Percentiles rank a stretch among this genome's conserved stretches.
Conservation (phyloP, 2,329 filamentous ascomycete genomes). For the Magnaporthiopsis rhizophila region DNA sequence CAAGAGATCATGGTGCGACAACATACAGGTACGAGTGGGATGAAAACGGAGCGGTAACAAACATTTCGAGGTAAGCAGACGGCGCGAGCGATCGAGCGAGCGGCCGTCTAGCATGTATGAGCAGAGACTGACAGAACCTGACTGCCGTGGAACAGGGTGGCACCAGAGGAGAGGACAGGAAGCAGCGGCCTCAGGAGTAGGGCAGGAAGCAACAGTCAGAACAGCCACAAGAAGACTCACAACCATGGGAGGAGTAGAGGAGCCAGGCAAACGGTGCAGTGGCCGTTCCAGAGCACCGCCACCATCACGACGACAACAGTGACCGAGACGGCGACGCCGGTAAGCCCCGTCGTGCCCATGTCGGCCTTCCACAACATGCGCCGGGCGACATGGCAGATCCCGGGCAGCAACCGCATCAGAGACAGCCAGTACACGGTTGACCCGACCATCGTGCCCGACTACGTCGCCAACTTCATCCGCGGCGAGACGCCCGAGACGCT, state of each 20-base stretch:
- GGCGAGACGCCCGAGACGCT: conserved; percentile 47
- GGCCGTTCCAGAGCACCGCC: conserved; percentile 27
- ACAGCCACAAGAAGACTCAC: not conserved
- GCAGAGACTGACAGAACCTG: no score
- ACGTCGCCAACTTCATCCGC: conserved; percentile 46
- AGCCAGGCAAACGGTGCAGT: conserved; percentile 21
- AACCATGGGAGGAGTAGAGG: conserved; percentile 1
- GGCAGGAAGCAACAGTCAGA: not conserved
- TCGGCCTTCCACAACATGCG: conserved; percentile 7
- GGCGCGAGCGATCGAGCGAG: no score
- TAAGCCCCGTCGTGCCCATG: conserved; percentile 8
- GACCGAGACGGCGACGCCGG: conserved; percentile 15
- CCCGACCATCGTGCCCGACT: conserved; percentile 43
- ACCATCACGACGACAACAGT: conserved; percentile 13
- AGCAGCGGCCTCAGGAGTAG: not conserved
- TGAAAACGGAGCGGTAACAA: conserved; percentile 20
- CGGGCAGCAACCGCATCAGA: conserved; percentile 3
- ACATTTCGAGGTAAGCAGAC: conserved; percentile 10
- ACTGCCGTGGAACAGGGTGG: conserved; percentile 1
- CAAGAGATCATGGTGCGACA: conserved; percentile 18
- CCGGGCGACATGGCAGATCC: conserved; percentile 20
- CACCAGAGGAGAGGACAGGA: conserved; percentile 2
- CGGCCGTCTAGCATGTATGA: no score
- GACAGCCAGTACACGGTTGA: conserved; percentile 17
- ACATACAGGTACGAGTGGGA: conserved; percentile 21